Conservation (phyloP, 495 filamentous ascomycete species). For the Neurospora terricola region DNA sequence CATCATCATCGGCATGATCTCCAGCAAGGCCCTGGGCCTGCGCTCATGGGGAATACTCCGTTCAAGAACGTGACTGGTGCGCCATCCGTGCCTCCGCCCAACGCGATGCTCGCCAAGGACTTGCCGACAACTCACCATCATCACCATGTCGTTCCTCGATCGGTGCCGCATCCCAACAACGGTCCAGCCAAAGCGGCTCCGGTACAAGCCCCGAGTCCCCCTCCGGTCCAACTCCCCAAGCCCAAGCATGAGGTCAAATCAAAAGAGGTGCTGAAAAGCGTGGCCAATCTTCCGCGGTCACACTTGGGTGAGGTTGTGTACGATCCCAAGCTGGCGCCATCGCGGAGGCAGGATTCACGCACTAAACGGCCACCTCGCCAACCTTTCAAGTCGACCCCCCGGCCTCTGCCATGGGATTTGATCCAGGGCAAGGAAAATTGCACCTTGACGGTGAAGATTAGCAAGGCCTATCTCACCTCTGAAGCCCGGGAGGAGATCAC, state of each 20-base stretch:
- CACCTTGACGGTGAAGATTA: conserved; percentile 78
- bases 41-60: conserved; percentile 27
- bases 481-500: conserved; percentile 73
- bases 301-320: conserved; percentile 61
- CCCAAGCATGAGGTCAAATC: conserved; percentile 58
- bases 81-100: conserved; percentile 50
- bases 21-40: conserved; percentile 46
- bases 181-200: conserved; percentile 24
- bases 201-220: conserved; percentile 31
- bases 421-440: conserved; percentile 83
- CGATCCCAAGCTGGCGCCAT: conserved; percentile 42
- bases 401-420: conserved; percentile 53
- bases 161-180: conserved; percentile 2
- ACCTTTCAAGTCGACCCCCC: conserved; percentile 61
- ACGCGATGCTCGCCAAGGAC: conserved; percentile 33
- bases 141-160: conserved; percentile 22
- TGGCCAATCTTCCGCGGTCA: conserved; percentile 59
- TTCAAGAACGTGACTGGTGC: conserved; percentile 34
- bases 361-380: conserved; percentile 44
- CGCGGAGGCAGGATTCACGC: conserved; percentile 41
- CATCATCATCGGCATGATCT: conserved; percentile 64
- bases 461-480: conserved; percentile 61
- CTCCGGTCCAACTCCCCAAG: conserved; percentile 20
- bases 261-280: conserved; percentile 56
- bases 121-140: conserved; percentile 30